Base-by-base conservation (phyloP, 2,329 filamentous ascomycete species). In the Aspergillus neoniger region DNA sequence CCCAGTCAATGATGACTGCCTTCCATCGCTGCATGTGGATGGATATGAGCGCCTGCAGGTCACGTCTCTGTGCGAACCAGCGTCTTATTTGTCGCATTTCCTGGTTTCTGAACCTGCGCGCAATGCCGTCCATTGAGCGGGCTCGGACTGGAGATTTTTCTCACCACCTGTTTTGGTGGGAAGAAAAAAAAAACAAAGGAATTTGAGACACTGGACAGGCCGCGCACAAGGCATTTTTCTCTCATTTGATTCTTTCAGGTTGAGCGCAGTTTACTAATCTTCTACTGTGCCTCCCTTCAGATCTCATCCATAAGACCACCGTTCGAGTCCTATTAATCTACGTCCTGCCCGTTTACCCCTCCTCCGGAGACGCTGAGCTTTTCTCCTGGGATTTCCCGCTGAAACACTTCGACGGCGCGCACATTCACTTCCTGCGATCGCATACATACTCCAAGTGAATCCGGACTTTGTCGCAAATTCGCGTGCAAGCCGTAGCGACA, bases 1-100 rank as follows among this genome's bases (percentile, higher is more conserved):
- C 25, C 41, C 41, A 44, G 41, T 44, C 41, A 14, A 55, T 57
- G 61, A 62, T 65, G 63, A 62, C 59, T 30, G 47, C 17, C 17
- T 19, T n/a, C 47, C 25, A 9, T 50, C 15, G 47, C 47, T 17
- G 47, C 47, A 28, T 30, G 17, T 50, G 47, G 47, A 50, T 19
- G 23, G 17, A 28, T 32, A 50, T n/a, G 47, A 19, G 47, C 47
- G 28, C 47, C 47, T 50, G 47, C 47, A 50, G 47, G n/a, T 17
- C 25, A 30, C 15, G n/a, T 30, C 47, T 15, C 15, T 17, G 15
- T 19, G 25, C 25, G n/a, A 23, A 8, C 25, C 47, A 50, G n/a
- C 47, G 47, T 17, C 25, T 17, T 30, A 17, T 32, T 50, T 32
- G 47, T 50, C 47, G 47, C 47, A 50, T 50, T 50, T n/a, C 47